Conservation (phyloP, 768 basidiomycete species). For the Collybia mongolica region DNA sequence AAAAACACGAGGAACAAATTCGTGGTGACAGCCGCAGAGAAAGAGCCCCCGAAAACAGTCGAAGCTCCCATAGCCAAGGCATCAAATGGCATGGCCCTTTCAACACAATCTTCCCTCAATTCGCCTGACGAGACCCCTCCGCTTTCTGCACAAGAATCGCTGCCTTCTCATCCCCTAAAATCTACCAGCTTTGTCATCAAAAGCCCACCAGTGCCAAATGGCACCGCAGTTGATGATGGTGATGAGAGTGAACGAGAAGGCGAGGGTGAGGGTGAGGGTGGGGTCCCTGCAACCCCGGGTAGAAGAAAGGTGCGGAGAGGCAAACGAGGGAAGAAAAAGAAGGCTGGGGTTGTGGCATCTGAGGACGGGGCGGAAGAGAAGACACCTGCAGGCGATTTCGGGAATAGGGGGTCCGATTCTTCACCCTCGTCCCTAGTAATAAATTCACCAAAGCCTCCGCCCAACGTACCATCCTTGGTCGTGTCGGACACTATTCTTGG, state of each 20-base stretch:
- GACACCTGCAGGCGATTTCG: neutral
- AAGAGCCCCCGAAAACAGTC: too few relatives aligned
- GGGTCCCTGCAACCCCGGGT: slow-evolving; percentile 38
- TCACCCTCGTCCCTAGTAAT: slow-evolving; percentile 19
- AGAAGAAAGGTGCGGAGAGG: slow-evolving; percentile 48
- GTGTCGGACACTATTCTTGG: slow-evolving; percentile 79
- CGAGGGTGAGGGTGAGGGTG: slow-evolving; percentile 16
- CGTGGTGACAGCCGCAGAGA: too few relatives aligned
- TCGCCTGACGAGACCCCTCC: too few relatives aligned
- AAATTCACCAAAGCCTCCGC: slow-evolving; percentile 23
- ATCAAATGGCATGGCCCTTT: too few relatives aligned
- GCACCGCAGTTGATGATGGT: slow-evolving; percentile 23
- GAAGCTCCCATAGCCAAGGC: too few relatives aligned
- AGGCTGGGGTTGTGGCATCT: slow-evolving; percentile 29
- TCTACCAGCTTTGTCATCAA: neutral
- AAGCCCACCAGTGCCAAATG: neutral
- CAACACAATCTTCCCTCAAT: too few relatives aligned
- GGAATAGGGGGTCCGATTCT: slow-evolving; percentile 6
- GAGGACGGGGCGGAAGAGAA: slow-evolving; percentile 37
- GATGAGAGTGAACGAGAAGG: slow-evolving; percentile 50
- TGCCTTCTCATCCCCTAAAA: neutral
- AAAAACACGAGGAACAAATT: slow-evolving; percentile 5
- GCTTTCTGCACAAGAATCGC: too few relatives aligned
- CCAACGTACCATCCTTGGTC: slow-evolving; percentile 48
- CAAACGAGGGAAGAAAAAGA: slow-evolving; percentile 55